Conservation (phyloP, 2,329 filamentous ascomycete species). For the Ophiostoma angusticollis region DNA sequence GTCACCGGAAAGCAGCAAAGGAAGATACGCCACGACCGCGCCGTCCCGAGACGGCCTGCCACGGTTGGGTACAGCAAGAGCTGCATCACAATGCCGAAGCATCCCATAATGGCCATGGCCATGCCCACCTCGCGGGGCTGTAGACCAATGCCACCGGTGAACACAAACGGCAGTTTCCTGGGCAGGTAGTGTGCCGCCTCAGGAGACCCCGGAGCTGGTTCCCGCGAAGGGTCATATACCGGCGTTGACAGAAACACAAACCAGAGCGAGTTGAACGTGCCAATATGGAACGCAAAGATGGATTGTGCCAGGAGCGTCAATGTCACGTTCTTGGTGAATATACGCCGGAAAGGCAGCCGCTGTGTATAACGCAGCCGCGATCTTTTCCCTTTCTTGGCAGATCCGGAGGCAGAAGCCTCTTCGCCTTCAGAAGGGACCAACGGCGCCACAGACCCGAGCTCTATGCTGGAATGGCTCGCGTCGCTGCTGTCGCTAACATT, state of each 20-base stretch:
- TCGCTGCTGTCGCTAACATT: slow-evolving; percentile 9
- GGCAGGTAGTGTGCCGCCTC: slow-evolving; percentile 16
- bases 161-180: slow-evolving; percentile 41
- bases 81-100: slow-evolving; percentile 63
- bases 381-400: neutral
- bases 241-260: slow-evolving; percentile 67
- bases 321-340: slow-evolving; percentile 42
- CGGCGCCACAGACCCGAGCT: slow-evolving; percentile 19
- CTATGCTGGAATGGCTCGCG: slow-evolving; percentile 19
- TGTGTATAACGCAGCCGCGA: slow-evolving; percentile 27
- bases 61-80: slow-evolving; percentile 58
- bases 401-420: neutral
- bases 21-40: slow-evolving; percentile 55
- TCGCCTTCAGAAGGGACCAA: slow-evolving; percentile 2
- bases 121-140: slow-evolving; percentile 59
- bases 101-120: slow-evolving; percentile 63
- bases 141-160: slow-evolving; percentile 66
- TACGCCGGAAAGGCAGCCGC: slow-evolving; percentile 37
- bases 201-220: slow-evolving; percentile 13
- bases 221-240: slow-evolving; percentile 34
- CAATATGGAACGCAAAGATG: slow-evolving; percentile 59
- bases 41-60: slow-evolving; percentile 53
- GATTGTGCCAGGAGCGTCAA: slow-evolving; percentile 51
- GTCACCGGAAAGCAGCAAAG: slow-evolving; percentile 57
- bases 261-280: slow-evolving; percentile 64